Evolutionary conservation across 2,329 filamentous ascomycete genomes (phyloP).

Genomic region (Fusarium sp.): DNA sequence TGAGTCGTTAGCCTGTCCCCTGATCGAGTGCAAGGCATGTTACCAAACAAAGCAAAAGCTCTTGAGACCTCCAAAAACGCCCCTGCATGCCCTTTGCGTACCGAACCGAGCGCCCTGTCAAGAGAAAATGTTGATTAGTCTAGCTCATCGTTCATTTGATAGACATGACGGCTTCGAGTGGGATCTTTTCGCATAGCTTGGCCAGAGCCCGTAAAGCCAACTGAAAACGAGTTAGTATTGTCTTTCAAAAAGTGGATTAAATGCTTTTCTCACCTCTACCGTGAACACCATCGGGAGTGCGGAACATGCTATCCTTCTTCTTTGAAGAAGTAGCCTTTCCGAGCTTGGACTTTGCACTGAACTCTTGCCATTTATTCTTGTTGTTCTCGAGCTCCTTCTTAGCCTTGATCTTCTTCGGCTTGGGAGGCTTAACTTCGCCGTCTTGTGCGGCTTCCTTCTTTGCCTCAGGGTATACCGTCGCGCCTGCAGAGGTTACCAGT

Average conservation of each 20-base stretch:
- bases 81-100: conserved; percentile 37
- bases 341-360: conserved; percentile 81
- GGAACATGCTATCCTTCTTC: conserved; percentile 98
- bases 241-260: neutral
- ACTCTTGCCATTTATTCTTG: conserved; percentile 96
- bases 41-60: conserved; percentile 53
- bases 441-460: conserved; percentile 72
- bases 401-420: conserved; percentile 91
- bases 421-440: conserved; percentile 77
- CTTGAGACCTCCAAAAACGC: conserved; percentile 47
- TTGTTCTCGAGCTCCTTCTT: conserved; percentile 91
- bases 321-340: conserved; percentile 62
- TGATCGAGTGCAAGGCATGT: conserved; percentile 51
- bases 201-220: conserved; percentile 96
- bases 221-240: conserved; percentile 62
- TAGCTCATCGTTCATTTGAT: conserved; percentile 81
- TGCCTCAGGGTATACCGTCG: conserved; percentile 71
- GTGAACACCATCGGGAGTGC: conserved; percentile 87
- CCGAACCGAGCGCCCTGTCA: conserved; percentile 45
- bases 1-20: conserved; percentile 60
- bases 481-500: conserved; percentile 67
- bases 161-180: conserved; percentile 84
- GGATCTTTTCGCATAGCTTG: conserved; percentile 96
- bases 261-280: conserved; percentile 77
- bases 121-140: conserved; percentile 64